Evolutionary conservation across 2,329 filamentous ascomycete genomes (phyloP).

Genomic region (Colletotrichum costaricense): DNA sequence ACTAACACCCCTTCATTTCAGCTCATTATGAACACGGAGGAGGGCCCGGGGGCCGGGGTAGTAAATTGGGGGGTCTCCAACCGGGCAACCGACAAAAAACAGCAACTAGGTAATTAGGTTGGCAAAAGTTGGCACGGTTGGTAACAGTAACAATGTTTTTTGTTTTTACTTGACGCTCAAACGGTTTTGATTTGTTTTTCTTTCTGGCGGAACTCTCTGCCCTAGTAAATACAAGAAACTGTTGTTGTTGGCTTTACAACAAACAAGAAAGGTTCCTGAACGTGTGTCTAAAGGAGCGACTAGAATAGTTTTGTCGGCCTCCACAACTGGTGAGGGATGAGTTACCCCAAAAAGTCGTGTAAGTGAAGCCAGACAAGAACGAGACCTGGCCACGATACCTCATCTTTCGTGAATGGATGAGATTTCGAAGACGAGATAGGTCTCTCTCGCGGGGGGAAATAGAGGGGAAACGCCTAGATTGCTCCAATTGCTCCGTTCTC

Average conservation of each 20-base stretch:
- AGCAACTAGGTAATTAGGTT: neutral
- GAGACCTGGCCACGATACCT: neutral
- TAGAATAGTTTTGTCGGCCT: neutral
- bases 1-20: constrained; percentile 17
- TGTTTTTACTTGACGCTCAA: neutral
- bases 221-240: neutral
- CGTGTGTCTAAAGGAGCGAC: neutral
- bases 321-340: neutral
- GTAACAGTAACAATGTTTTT: neutral
- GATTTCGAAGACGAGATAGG: neutral
- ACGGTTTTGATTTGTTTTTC: neutral
- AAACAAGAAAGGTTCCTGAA: neutral
- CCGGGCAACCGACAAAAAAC: neutral
- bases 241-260: neutral
- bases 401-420: too few species aligned
- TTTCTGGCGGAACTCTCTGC: neutral
- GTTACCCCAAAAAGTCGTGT: neutral
- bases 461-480: constrained; percentile 26
- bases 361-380: neutral
- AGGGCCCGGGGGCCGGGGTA: neutral
- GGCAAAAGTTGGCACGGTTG: neutral
- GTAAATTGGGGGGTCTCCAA: too few species aligned
- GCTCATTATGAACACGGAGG: constrained; percentile 2
- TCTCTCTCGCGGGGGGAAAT: neutral
- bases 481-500: constrained; percentile 29